Conservation (phyloP, 192 early-diverging fungal genomes). For the Spizellomyces punctatus region DNA sequence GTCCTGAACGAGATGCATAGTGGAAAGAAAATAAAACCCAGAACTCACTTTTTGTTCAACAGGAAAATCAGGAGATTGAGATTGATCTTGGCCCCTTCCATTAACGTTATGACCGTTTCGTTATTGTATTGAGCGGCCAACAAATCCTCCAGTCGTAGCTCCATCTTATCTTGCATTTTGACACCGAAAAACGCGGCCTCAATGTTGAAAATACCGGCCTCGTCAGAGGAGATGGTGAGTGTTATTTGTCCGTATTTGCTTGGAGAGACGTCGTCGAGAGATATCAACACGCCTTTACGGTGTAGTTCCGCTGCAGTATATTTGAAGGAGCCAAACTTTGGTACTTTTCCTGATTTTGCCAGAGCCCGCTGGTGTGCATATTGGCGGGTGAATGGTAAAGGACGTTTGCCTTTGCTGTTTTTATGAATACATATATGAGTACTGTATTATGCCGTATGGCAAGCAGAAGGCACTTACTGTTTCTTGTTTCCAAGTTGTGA, state of each 20-base stretch:
- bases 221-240: slow-evolving; percentile 90
- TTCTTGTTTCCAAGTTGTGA: slow-evolving; percentile 76
- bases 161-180: slow-evolving; percentile 63
- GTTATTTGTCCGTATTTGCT: slow-evolving; percentile 88
- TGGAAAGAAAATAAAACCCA: background rate
- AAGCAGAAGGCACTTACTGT: slow-evolving; percentile 27
- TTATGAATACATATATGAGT: background rate
- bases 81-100: slow-evolving; percentile 94
- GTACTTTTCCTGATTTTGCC: slow-evolving; percentile 81
- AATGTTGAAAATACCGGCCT: slow-evolving; percentile 86
- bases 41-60: slow-evolving; percentile 92
- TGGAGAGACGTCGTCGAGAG: slow-evolving; percentile 78
- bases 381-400: slow-evolving; percentile 90
- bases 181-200: slow-evolving; percentile 79
- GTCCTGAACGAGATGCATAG: background rate
- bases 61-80: slow-evolving; percentile 93
- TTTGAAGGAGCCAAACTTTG: slow-evolving; percentile 97
- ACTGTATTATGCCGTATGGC: background rate
- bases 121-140: slow-evolving; percentile 94
- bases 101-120: slow-evolving; percentile 84
- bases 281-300: slow-evolving; percentile 90
- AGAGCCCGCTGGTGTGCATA: slow-evolving; percentile 92
- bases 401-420: slow-evolving; percentile 56
- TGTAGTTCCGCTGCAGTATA: slow-evolving; percentile 92
- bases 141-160: slow-evolving; percentile 89